Evolutionary conservation across 2,329 filamentous ascomycete species (phyloP).

Genomic region (Hyphodiscus sp.): DNA sequence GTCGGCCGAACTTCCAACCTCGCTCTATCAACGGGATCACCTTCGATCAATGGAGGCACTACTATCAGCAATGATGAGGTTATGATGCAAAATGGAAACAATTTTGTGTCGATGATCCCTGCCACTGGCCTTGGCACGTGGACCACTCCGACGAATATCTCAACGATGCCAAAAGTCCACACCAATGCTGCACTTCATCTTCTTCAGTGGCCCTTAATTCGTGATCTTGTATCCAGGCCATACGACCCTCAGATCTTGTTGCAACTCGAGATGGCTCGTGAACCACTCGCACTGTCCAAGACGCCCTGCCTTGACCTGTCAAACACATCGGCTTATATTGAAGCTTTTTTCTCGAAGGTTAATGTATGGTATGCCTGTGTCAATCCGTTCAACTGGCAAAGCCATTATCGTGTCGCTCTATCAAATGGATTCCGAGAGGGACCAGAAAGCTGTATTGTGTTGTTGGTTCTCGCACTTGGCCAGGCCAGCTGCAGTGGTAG

Average conservation of each 20-base stretch:
- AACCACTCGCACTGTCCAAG: slow-evolving; percentile 63
- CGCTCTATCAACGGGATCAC: slow-evolving; percentile 54
- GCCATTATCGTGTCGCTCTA: slow-evolving; percentile 67
- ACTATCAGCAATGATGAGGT: slow-evolving; percentile 51
- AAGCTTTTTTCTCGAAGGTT: slow-evolving; percentile 73
- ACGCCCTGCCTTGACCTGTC: slow-evolving; percentile 63
- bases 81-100: slow-evolving; percentile 38
- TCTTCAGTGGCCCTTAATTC: slow-evolving; percentile 74
- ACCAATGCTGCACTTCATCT: slow-evolving; percentile 75
- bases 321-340: slow-evolving; percentile 67
- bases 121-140: slow-evolving; percentile 66
- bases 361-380: slow-evolving; percentile 85
- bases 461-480: slow-evolving; percentile 71
- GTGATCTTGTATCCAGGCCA: slow-evolving; percentile 67
- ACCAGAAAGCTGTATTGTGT: slow-evolving; percentile 74
- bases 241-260: slow-evolving; percentile 78
- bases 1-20: slow-evolving; percentile 44
- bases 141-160: slow-evolving; percentile 63
- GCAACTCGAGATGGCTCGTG: slow-evolving; percentile 73
- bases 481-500: slow-evolving; percentile 70
- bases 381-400: slow-evolving; percentile 73
- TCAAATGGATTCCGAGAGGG: slow-evolving; percentile 72
- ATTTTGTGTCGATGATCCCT: slow-evolving; percentile 49
- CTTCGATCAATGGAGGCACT: slow-evolving; percentile 58
- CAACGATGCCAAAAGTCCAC: slow-evolving; percentile 79